A percentile compares a stretch with the other conserved stretches of the same genome.
Evolutionary conservation across 352 stramenopile genomes (phyloP).

Genomic region (Pythium plurisporium): DNA sequence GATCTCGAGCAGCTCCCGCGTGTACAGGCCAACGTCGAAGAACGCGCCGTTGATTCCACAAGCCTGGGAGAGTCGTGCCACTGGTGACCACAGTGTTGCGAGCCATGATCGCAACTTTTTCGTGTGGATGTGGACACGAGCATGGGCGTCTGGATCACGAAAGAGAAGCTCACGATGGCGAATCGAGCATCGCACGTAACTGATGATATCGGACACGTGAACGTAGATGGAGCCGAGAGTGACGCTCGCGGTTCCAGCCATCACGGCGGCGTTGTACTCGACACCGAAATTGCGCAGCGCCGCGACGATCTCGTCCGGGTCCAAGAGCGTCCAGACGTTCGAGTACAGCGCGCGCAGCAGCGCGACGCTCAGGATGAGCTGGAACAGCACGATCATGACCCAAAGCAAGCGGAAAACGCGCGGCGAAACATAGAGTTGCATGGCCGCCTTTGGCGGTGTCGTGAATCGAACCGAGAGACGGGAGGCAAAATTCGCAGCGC

Average conservation of each 20-base stretch:
- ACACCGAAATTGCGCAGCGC: constrained; percentile 1
- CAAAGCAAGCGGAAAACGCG: background rate
- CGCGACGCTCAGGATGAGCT: background rate
- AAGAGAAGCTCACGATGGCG: background rate
- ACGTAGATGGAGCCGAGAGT: background rate
- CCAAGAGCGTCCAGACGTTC: constrained; percentile 4
- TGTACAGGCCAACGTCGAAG: background rate
- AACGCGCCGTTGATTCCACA: background rate
- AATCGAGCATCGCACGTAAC: background rate
- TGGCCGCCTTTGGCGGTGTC: background rate
- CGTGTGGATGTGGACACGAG: too few relatives aligned
- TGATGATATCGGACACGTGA: background rate
- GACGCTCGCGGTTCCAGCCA: background rate
- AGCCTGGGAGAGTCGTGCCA: too few relatives aligned
- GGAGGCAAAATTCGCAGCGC: background rate
- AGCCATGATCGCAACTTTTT: too few relatives aligned
- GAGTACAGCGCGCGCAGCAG: constrained; percentile 2
- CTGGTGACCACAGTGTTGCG: too few relatives aligned
- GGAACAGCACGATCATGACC: background rate
- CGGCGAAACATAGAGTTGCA: background rate
- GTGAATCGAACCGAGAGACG: background rate
- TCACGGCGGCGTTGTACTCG: constrained; percentile 1
- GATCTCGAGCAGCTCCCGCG: constrained; percentile 6
- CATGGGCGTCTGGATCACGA: background rate
- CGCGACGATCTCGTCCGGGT: constrained; percentile 2